Evolutionary conservation across 108 stramenopile genomes (phyloP), one percentile per base, ranked within the genome.

Genomic region (Fragilariopsis cylindrus): DNA sequence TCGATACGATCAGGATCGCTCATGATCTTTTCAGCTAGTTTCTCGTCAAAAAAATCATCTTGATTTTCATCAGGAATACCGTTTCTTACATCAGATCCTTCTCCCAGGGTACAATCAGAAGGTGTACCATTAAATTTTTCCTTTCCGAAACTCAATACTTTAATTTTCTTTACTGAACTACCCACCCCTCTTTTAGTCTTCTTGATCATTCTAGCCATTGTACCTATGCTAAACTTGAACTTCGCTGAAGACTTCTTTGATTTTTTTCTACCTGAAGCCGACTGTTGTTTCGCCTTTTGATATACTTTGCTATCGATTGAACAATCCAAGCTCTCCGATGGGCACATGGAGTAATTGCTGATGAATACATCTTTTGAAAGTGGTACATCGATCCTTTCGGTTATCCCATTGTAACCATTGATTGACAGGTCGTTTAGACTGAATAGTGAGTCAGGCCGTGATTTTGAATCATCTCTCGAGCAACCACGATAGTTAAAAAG

Each of bases 251-350:
- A 8, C 18, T 52, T 49, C 48, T 21, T 4, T 9, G 49, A 52
- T 18, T 48, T 48, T n/a, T 5, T n/a, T 3, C 13, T 41, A 7
- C 48, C 12, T 52, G 48, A 42, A 7, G 21, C 42, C 45, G 2
- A 21, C 13, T 47, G 44, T 48, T 68, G 48, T 19, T 41, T 68
- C 39, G 15, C 49, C 45, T 68, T 52, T 5, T 12, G 11, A 52
- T 68, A 1, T 18, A 47, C 67, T 8, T 50, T 50, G 16, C 67
- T 68, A 40, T 68, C 67, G 18, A 68, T 40, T 11, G 67, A 68
- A 68, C 30, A 68, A 43, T 63, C 62, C 7, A 46, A 45, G 45
- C 62, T 63, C 62, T 63, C 46, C 16, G 62, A 63, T 12, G 62
- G 43, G 9, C 62, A 63, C 1, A 63, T n/a, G 43, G 43, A 63